Base-by-base conservation (phyloP, 2,329 filamentous ascomycete species). In the Fusarium sp. region DNA sequence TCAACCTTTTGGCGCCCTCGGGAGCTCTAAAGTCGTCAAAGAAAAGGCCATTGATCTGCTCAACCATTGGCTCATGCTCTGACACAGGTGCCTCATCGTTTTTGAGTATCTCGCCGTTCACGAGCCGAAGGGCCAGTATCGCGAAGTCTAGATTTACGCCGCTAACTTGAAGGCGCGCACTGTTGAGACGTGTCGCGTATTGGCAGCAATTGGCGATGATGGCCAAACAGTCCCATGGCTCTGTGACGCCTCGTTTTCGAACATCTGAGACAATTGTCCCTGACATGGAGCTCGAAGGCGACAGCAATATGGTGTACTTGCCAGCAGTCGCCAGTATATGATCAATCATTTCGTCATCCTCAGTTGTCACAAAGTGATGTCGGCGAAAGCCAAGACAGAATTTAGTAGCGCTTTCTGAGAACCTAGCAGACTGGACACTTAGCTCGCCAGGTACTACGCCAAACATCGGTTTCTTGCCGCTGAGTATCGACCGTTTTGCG, bases 101-200 rank as follows among this genome's bases (percentile, higher is more conserved):
- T 75, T 83, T 38, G 3, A 82, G 69, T 22, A 82, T 79, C 59
- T 81, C 79, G 8, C 81, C 80, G 38, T 81, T 82, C 1, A 82
- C 38, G 2, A 82, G 68, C 48, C 73, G 80, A 17, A 82, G 61
- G 13, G 75, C 75, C 11, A 82, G 48, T 32, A 81, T 66, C 1
- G 81, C 78, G 1, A 82, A 55, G 17, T 75, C 78, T 13, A 79
- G 63, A 26, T 77, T 80, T 3, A 57, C 54, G 6, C 45, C 35
- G 4, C 60, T 59, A 2, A 32, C 5, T 3, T 66, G 67, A 1
- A 82, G 72, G 4, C 51, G 39, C 28, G 45, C 35, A 8, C 17
- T 59, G 35, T 81, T 63, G 8, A 82, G 58, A 8, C 80, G 68
- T 1, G 74, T 65, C 3, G 73, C 60, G 38, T 82, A 82, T n/a